These are phyloP conservation scores for Echinochloa phyllopogon DNA, from an alignment of 176 grass and related monocot genomes.

Conservation along the genomic window DNA sequence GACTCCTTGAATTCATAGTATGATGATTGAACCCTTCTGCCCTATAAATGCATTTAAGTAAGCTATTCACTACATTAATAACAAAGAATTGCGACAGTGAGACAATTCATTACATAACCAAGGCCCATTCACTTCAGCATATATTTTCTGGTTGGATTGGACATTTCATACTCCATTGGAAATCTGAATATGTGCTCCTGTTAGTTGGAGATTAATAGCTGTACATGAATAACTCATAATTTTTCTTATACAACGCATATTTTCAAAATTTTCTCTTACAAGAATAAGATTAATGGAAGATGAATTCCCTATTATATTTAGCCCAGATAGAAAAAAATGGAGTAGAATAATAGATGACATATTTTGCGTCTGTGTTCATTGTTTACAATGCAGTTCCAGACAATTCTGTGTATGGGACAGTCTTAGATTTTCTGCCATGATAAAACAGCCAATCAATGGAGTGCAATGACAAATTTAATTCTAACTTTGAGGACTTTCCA, in stretches of 20 bases:
- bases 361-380: neutral
- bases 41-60: neutral
- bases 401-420: slow-evolving; percentile 11
- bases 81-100: neutral
- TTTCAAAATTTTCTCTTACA: neutral
- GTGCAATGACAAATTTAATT: neutral
- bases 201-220: neutral
- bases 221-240: neutral
- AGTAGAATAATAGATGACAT: neutral
- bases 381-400: slow-evolving; percentile 12
- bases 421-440: neutral
- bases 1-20: neutral
- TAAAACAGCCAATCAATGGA: slow-evolving; percentile 20
- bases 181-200: neutral
- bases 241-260: neutral
- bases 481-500: neutral
- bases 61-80: neutral
- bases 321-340: neutral
- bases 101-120: neutral
- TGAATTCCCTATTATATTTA: neutral
- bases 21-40: neutral
- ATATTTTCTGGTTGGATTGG: neutral
- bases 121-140: neutral
- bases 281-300: neutral
- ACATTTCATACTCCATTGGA: neutral